Conservation (phyloP, 1,284 basidiomycete species). For the Erythrobasidium hasegawianum region DNA sequence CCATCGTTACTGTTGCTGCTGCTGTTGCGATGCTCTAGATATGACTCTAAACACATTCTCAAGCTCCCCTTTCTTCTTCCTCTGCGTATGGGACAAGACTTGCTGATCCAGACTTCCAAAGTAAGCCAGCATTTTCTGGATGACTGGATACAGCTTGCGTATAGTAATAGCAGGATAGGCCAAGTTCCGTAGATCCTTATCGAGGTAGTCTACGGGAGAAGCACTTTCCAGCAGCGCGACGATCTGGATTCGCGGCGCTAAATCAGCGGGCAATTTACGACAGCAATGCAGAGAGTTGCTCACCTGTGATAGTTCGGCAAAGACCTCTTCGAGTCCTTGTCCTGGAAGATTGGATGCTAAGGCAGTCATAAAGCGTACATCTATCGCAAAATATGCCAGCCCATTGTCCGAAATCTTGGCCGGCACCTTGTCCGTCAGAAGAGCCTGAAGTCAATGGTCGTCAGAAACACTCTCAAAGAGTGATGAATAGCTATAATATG, state of each 20-base stretch:
- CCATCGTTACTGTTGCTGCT: background rate
- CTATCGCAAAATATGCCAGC: slow-evolving; percentile 38
- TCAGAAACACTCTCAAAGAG: slow-evolving; percentile 8
- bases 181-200: slow-evolving; percentile 65
- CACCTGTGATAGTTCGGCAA: slow-evolving; percentile 75
- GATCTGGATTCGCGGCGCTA: slow-evolving; percentile 56
- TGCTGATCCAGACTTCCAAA: slow-evolving; percentile 36
- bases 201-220: slow-evolving; percentile 72
- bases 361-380: slow-evolving; percentile 41
- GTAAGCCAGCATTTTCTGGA: slow-evolving; percentile 64
- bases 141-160: slow-evolving; percentile 66
- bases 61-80: slow-evolving; percentile 21
- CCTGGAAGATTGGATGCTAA: slow-evolving; percentile 37
- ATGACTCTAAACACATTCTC: slow-evolving; percentile 23
- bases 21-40: slow-evolving; percentile 1
- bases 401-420: slow-evolving; percentile 80
- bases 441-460: slow-evolving; percentile 60
- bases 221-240: slow-evolving; percentile 70
- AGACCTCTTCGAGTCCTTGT: slow-evolving; percentile 64
- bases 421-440: slow-evolving; percentile 72
- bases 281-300: slow-evolving; percentile 45
- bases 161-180: slow-evolving; percentile 70
- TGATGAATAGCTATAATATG: slow-evolving; percentile 3
- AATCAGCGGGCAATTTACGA: slow-evolving; percentile 11
- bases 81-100: slow-evolving; percentile 1